Percentiles rank a stretch among this genome's conserved stretches.
Conservation (phyloP, 345 rosid species). For the Eutrema japonicum region DNA sequence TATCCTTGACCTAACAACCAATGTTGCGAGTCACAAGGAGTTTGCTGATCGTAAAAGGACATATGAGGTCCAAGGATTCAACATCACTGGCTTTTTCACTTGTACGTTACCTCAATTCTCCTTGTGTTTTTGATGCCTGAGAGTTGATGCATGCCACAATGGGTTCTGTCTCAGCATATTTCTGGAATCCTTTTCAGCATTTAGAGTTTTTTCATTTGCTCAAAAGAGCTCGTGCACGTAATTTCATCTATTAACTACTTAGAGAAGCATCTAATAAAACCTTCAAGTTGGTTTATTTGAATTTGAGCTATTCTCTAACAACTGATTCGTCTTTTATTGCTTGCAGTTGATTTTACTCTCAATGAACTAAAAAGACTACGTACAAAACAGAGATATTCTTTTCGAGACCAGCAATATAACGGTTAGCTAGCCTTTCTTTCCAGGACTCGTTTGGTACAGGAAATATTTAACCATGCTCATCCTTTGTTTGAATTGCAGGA, state of each 20-base stretch:
- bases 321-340: conserved; percentile 10
- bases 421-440: conserved; percentile 48
- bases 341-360: conserved; percentile 86
- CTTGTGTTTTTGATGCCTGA: background rate
- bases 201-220: background rate
- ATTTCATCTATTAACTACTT: background rate
- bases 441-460: background rate
- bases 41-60: conserved; percentile 81
- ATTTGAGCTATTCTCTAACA: background rate
- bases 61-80: conserved; percentile 76
- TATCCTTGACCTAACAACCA: conserved; percentile 67
- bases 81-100: conserved; percentile 72
- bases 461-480: background rate
- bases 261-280: conserved; percentile 7
- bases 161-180: conserved; percentile 16
- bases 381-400: conserved; percentile 71
- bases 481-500: conserved; percentile 53
- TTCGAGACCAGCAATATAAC: conserved; percentile 84
- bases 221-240: background rate
- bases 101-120: conserved; percentile 47
- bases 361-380: conserved; percentile 73
- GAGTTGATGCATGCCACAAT: background rate
- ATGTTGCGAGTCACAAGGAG: conserved; percentile 65
- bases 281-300: conserved; percentile 16
- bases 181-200: background rate